Base-by-base conservation (phyloP, 305 asterid genomes). In the Rubia occidens region DNA sequence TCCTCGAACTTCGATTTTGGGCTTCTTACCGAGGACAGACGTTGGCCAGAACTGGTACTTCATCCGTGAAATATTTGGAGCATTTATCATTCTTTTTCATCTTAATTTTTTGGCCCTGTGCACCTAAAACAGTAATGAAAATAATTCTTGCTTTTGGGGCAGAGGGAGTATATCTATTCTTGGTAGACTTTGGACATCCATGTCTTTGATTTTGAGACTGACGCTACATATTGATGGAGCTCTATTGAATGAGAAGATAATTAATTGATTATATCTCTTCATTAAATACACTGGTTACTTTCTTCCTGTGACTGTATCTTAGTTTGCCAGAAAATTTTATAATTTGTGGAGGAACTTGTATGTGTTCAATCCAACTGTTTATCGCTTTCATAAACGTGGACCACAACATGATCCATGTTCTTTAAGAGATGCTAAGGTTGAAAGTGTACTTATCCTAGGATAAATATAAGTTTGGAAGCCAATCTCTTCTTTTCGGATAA, bases 11-110 rank as follows among this genome's bases (percentile, higher is more conserved):
- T 72, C 87, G 96, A 73, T 90, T 90, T 78, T 93, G 98, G 98
- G 98, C 98, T 65, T 93, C 98, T 51, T 93, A 88, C 75, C 87
- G 97, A 64, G 98, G 96, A 68, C 98, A 93, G 80, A 93, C 98
- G 24, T 80, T 93, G 77, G 95, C 97, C 67, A 85, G 98, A 78
- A 93, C 98, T 71, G 96, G 97, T 85, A 72, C 71, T 77, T 74
- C 62, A 66, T 75, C 45, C n/a, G 1, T 54, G 55, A 55, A n/a
- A 53, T 40, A 8, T 49, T n/a, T 49, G 21, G 17, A 29, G 10
- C 18, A 11, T n/a, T 62, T 62, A 1, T 39, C 26, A 10, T 62
- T n/a, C 42, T 3, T 32, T 11, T 32, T 26, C 21, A 0, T 5
- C 56, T 17, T 51, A 51, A 17, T 8, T 51, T 51, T 51, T 15